Base-by-base conservation (phyloP, 805 yeast genomes). In the Priceomyces medius region DNA sequence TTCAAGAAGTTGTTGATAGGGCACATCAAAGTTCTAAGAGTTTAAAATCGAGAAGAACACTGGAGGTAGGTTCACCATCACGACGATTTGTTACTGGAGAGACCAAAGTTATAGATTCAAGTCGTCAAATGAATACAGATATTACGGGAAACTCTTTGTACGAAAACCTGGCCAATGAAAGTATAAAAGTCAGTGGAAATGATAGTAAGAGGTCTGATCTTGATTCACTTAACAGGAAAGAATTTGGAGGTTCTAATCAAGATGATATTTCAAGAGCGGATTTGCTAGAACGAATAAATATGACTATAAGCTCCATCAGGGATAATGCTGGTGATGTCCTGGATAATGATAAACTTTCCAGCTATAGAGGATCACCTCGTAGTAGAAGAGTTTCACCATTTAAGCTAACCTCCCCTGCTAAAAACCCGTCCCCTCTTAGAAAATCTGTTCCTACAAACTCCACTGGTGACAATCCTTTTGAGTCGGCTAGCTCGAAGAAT, bases 271-370 rank as follows among this genome's bases (percentile, higher is more conserved):
- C 52, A 2, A 36, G 53, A 26, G 47, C 51, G 16, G 56, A 54
- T 29, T 56, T 59, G 9, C 38, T 57, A 24, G 63, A 58, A n/a
- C 50, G 49, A 38, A 58, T 61, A 10, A 55, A 61, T 40, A 41
- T 56, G 9, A 56, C 59, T 4, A 46, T 60, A 9, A 49, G 50
- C 18, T 40, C 49, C 3, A 39, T 56, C 17, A 40, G 42, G 20
- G 51, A 44, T 14, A 20, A 21, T 16, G 17, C n/a, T 28, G 35
- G 31, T n/a, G 37, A 17, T 7, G 21, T 23, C 13, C 23, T 20
- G 28, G 29, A 20, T 16, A 12, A 32, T 17, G 27, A 18, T 3
- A 31, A 14, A 17, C 7, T 9, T 9, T 35, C 38, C 19, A 23
- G 29, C 13, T 19, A 31, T 14, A 10, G 19, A 13, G 29, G 19